Evolutionary conservation across 352 stramenopile genomes (phyloP).

Genomic region (Pseudoperonospora humuli): DNA sequence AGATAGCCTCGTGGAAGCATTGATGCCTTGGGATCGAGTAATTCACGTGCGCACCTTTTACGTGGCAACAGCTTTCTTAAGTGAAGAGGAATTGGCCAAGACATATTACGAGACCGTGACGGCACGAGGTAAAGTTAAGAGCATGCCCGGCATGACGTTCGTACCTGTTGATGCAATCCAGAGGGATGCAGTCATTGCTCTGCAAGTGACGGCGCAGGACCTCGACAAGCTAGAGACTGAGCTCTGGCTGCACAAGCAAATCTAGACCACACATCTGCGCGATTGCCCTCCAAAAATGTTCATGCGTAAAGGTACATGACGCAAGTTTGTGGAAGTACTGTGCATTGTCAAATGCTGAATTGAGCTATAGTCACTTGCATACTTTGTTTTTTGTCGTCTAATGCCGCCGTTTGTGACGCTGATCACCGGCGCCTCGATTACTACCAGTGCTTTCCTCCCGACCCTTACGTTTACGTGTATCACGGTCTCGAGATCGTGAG

Average conservation of each 20-base stretch:
- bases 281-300: constrained; percentile 1
- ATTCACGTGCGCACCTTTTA: constrained; percentile 73
- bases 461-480: constrained; percentile 54
- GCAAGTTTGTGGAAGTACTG: too few relatives aligned
- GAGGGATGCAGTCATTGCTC: constrained; percentile 28
- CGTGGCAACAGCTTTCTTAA: constrained; percentile 33
- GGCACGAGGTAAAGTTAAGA: constrained; percentile 21
- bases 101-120: constrained; percentile 21
- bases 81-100: constrained; percentile 39
- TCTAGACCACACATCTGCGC: constrained; percentile 26
- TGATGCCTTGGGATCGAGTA: constrained; percentile 55
- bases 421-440: constrained; percentile 19
- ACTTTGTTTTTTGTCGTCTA: constrained; percentile 20
- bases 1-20: constrained; percentile 29
- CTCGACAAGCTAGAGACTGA: constrained; percentile 79
- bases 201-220: constrained; percentile 71
- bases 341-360: not conserved
- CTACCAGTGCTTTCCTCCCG: constrained; percentile 39
- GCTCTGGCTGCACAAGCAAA: constrained; percentile 71
- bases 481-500: constrained; percentile 50
- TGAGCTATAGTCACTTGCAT: constrained; percentile 5
- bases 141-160: constrained; percentile 59
- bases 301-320: not conserved
- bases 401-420: constrained; percentile 42
- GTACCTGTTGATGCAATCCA: constrained; percentile 62